Evolutionary conservation across 139 green algal genomes (phyloP), one percentile per base, ranked within the genome.

Genomic region (Chlorella sorokiniana): DNA sequence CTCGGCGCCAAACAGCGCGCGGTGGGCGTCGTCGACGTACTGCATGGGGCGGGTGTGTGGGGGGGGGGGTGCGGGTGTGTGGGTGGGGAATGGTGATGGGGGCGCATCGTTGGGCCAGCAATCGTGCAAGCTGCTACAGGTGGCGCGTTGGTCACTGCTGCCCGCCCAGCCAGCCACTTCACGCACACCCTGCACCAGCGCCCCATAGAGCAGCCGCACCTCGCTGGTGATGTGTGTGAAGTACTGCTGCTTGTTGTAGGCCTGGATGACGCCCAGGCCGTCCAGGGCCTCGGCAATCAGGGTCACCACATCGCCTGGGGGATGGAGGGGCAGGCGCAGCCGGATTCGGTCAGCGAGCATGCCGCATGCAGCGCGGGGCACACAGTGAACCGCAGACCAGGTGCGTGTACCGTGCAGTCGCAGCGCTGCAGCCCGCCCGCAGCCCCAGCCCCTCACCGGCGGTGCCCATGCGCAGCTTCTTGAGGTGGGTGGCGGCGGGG

Each of bases 1-100:
- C 82, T 93, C 90, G 1, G 87, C 91, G 73, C 90, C 90, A 76
- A 93, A 93, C 35, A 92, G 79, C 2, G 90, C 85, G 67, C 89
- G 82, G 83, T 92, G 87, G 77, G 91, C 79, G 41, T 56, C 35
- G 72, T 93, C 91, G 51, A 92, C 84, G 35, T 75, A 38, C 77
- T 82, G 37, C 40, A 38, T 80, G 83, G 33, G 6, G 18, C 29
- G 18, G 22, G 56, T 33, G 23, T 16, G n/a, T 56, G 56, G 56
- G 6, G n/a, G 18, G n/a, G 56, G 56, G 16, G 48, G 48, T 59
- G 48, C 48, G 14, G 48, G 48, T 59, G 48, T 59, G 16, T 59
- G 16, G 48, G 16, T 59, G 16, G 48, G 14, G n/a, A n/a, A n/a
- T n/a, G n/a, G n/a, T n/a, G n/a, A n/a, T n/a, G n/a, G n/a, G n/a